phyloP scores from a whole-genome alignment of 805 yeast genomes.

The Cyberlindnera bimundalis region DNA sequence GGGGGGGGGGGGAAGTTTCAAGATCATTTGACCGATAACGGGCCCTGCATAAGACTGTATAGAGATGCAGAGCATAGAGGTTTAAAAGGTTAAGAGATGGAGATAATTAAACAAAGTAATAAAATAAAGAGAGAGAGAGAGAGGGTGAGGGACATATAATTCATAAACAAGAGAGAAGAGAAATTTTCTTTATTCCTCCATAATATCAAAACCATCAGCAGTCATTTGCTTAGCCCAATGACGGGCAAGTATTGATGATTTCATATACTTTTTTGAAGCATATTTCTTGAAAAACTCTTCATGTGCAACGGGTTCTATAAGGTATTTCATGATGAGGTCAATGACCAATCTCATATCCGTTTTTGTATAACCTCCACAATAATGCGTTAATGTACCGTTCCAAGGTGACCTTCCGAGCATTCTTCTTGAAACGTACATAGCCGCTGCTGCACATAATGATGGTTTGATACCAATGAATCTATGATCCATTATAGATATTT shows the following conservation, averaged over 20 bases:
- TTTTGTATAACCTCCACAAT: constrained; percentile 84
- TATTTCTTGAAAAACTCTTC: constrained; percentile 93
- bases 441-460: constrained; percentile 78
- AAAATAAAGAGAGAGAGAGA: too few relatives aligned
- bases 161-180: neutral
- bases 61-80: too few relatives aligned
- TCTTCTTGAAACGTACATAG: constrained; percentile 78
- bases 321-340: constrained; percentile 69
- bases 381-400: constrained; percentile 84
- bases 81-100: too few relatives aligned
- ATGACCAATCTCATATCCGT: constrained; percentile 69
- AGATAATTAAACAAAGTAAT: too few relatives aligned
- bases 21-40: too few relatives aligned
- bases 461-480: constrained; percentile 71
- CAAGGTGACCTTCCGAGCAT: constrained; percentile 67
- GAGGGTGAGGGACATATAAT: constrained; percentile 33
- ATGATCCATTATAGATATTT: constrained; percentile 72
- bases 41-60: too few relatives aligned
- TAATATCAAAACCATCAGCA: neutral
- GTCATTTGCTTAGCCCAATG: constrained; percentile 63
- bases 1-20: too few relatives aligned
- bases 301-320: constrained; percentile 77
- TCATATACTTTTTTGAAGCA: constrained; percentile 83
- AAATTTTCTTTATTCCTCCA: neutral
- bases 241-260: constrained; percentile 74